Percentiles rank a stretch among this genome's conserved stretches.
phyloP scores from a whole-genome alignment of 2,329 filamentous ascomycete genomes.

The Epichloe hybrida region DNA sequence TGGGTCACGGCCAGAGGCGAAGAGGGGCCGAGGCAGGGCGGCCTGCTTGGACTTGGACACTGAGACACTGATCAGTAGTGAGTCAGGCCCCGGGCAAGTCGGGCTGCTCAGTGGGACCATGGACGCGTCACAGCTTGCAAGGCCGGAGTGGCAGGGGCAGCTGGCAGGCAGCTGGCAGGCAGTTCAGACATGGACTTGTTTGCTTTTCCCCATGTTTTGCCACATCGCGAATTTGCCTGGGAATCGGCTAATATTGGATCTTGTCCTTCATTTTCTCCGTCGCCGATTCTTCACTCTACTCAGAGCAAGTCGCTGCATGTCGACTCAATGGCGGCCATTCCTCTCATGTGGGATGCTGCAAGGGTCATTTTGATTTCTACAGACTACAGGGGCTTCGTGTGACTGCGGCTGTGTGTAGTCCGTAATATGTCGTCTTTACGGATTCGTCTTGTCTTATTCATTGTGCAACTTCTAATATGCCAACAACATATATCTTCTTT shows the following conservation, averaged over 20 bases:
- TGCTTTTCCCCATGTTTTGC: constrained; percentile 3
- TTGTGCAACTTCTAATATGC: not conserved
- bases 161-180: not conserved
- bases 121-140: too few species aligned
- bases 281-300: not conserved
- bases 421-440: not conserved
- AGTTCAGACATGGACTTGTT: constrained; percentile 3
- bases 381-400: not conserved
- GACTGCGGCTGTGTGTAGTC: not conserved
- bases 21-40: too few species aligned
- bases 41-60: too few species aligned
- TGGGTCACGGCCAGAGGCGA: too few species aligned
- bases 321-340: not conserved
- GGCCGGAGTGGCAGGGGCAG: too few species aligned
- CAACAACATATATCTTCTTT: too few species aligned
- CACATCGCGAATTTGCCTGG: constrained; percentile 1
- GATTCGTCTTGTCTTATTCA: not conserved
- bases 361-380: not conserved
- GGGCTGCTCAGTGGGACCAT: too few species aligned
- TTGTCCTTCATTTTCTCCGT: not conserved
- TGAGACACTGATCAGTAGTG: too few species aligned
- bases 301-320: not conserved
- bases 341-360: not conserved
- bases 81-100: too few species aligned
- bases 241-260: not conserved